These are phyloP conservation scores for Omphalotus olearius DNA, from an alignment of 1,284 basidiomycete species.

Conservation along the genomic window DNA sequence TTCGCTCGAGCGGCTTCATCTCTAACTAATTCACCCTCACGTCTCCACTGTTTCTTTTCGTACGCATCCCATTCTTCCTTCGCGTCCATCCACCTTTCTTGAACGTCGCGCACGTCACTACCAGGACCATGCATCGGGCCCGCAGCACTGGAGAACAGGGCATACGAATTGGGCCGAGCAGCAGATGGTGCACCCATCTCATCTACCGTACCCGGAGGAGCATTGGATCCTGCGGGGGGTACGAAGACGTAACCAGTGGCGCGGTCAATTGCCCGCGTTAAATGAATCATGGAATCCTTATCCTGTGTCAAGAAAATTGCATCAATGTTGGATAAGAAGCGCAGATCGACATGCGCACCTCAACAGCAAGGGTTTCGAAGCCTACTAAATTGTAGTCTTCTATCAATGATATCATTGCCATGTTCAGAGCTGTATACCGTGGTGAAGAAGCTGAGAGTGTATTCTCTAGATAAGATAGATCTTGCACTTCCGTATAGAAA, in stretches of 20 bases:
- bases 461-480: conserved; percentile 86
- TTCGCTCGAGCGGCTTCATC: conserved; percentile 17
- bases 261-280: conserved; percentile 80
- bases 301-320: conserved; percentile 47
- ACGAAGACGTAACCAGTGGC: conserved; percentile 88
- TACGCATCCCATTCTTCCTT: conserved; percentile 74
- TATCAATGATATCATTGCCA: conserved; percentile 86
- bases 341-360: conserved; percentile 45
- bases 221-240: conserved; percentile 38
- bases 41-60: conserved; percentile 68
- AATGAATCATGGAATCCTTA: conserved; percentile 88
- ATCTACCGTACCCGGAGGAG: conserved; percentile 50
- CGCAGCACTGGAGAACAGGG: conserved; percentile 64
- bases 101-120: conserved; percentile 73
- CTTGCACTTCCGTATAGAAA: conserved; percentile 98
- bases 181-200: conserved; percentile 35
- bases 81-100: conserved; percentile 86
- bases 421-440: conserved; percentile 77
- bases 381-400: conserved; percentile 95
- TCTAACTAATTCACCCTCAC: conserved; percentile 47
- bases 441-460: conserved; percentile 62
- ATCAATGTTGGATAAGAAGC: neutral
- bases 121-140: conserved; percentile 50
- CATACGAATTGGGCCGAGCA: conserved; percentile 60
- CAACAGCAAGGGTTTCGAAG: conserved; percentile 96